phyloP scores from a whole-genome alignment of 2,329 filamentous ascomycete genomes.

The Samsoniella hepiali region DNA sequence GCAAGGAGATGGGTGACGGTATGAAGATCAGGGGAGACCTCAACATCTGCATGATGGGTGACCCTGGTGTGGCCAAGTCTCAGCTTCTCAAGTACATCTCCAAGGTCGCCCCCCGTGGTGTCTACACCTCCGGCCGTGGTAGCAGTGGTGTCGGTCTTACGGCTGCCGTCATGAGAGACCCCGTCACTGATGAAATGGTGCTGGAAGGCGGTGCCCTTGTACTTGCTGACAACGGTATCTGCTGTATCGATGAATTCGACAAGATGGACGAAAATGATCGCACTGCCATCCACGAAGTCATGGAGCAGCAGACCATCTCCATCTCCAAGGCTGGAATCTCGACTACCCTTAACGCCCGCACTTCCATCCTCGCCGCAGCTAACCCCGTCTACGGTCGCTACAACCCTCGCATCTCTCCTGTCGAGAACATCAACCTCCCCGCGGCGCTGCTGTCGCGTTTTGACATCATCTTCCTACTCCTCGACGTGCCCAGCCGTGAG shows the following conservation, averaged over 20 bases:
- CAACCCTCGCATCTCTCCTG: conserved; percentile 93
- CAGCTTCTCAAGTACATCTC: conserved; percentile 98
- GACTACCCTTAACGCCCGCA: conserved; percentile 87
- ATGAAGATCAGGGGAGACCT: conserved; percentile 99
- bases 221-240: conserved; percentile 78
- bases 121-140: conserved; percentile 78
- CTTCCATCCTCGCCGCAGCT: conserved; percentile 90
- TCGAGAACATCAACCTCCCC: conserved; percentile 99
- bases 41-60: conserved; percentile 98
- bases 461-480: conserved; percentile 92
- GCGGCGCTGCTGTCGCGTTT: conserved; percentile 95
- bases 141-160: conserved; percentile 80
- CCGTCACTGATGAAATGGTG: conserved; percentile 81
- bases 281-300: conserved; percentile 82
- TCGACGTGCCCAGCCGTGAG: conserved; percentile 89
- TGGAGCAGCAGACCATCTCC: conserved; percentile 84
- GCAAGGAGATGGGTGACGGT: conserved; percentile 93
- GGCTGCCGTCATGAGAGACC: conserved; percentile 79
- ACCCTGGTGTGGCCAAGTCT: conserved; percentile 98
- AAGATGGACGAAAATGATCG: conserved; percentile 85
- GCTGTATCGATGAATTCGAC: conserved; percentile 84
- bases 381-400: conserved; percentile 98
- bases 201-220: conserved; percentile 78
- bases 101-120: conserved; percentile 91
- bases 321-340: conserved; percentile 73